Evolutionary conservation across 2,329 filamentous ascomycete genomes (phyloP).

Genomic region (Thelonectria olida): DNA sequence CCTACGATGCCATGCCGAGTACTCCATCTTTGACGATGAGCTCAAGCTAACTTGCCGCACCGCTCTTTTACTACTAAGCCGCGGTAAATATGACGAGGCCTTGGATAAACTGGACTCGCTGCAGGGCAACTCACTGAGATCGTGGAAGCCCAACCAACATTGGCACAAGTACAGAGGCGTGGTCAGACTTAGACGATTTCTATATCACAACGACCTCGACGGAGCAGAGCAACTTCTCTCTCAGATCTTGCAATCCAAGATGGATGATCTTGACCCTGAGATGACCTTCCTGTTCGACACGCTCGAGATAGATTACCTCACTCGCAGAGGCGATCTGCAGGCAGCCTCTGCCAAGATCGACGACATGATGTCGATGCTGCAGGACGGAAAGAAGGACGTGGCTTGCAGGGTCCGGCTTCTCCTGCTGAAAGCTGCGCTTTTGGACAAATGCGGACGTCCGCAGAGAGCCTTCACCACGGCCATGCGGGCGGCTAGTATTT

Average conservation of each 20-base stretch:
- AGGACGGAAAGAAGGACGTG: conserved; percentile 61
- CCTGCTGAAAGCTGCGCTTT: conserved; percentile 75
- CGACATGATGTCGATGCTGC: conserved; percentile 50
- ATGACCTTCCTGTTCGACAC: conserved; percentile 60
- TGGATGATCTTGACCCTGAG: conserved; percentile 62
- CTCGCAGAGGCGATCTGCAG: conserved; percentile 57
- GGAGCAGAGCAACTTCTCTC: conserved; percentile 60
- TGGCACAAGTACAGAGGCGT: conserved; percentile 74
- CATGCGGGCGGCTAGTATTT: conserved; percentile 78
- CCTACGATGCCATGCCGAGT: conserved; percentile 72
- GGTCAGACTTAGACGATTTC: conserved; percentile 69
- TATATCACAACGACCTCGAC: conserved; percentile 65
- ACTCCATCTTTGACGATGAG: conserved; percentile 75
- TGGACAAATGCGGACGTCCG: conserved; percentile 73
- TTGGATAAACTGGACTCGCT: conserved; percentile 55
- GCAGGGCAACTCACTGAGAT: conserved; percentile 69
- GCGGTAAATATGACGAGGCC: conserved; percentile 77
- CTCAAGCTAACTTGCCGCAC: conserved; percentile 78
- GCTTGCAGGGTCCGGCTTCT: conserved; percentile 76
- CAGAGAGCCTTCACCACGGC: conserved; percentile 81
- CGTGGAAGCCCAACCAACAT: conserved; percentile 81
- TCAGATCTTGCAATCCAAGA: conserved; percentile 61
- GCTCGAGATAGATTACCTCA: conserved; percentile 62
- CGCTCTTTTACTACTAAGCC: conserved; percentile 67
- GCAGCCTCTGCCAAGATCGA: conserved; percentile 60